Base-by-base conservation (phyloP, 1,284 basidiomycete genomes). In the Moesziomyces sp. region DNA sequence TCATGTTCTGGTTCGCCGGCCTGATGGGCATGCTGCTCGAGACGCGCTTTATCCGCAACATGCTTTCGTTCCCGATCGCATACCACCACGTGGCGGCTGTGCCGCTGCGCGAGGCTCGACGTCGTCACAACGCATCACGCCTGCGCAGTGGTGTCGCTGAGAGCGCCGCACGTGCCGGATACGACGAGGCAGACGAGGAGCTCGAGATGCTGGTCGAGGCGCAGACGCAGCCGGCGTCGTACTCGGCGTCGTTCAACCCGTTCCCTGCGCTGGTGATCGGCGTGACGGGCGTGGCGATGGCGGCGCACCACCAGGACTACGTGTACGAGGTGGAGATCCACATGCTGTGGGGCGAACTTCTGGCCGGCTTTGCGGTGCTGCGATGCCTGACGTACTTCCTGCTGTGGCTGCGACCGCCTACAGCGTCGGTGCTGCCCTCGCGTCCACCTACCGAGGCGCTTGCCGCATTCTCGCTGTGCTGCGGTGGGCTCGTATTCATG, bases 1-100 rank as follows among this genome's bases (percentile, higher is more conserved):
- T 90, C 78, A 96, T 95, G 94, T 97, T 96, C 86, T 97, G 93
- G 90, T 96, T 94, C 78, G 93, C 92, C 11, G 95, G 95, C 5
- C 87, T 94, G 3, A 85, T 94, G 14, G 95, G 94, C 5, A 92
- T 97, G 89, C 89, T 91, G 16, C 89, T 98, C 62, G 95, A 98
- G 86, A 92, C 91, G 11, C 89, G 88, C 76, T 46, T 47, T 18
- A 62, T 82, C 35, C 67, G 78, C 24, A 53, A 77, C 43, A 66
- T 83, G 42, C 57, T 83, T 10, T 65, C 58, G 35, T 67, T 76
- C 38, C 70, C 77, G 13, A 62, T 79, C 13, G 76, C 73, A 1
- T 69, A 52, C 43, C 45, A 56, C 21, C 56, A 59, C 46, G 52
- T 59, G 23, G 58, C 63, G 13, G 63, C 63, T 8, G 45, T 67